Conservation (phyloP, 2,329 filamentous ascomycete species). For the Aspergillus sp. region DNA sequence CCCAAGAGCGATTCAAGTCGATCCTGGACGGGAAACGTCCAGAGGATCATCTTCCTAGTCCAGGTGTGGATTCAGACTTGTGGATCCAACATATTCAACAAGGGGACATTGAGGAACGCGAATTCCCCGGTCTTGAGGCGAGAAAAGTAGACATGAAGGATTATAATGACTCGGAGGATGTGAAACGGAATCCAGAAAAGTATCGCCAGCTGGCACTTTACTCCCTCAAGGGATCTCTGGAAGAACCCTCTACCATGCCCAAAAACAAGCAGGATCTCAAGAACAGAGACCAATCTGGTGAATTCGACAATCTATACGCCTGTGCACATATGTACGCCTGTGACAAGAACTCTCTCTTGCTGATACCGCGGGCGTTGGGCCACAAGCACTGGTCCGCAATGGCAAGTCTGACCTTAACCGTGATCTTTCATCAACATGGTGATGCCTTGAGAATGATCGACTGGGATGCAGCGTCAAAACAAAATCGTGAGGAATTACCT, state of each 20-base stretch:
- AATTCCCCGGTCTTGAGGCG: slow-evolving; percentile 42
- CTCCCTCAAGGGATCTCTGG: slow-evolving; percentile 38
- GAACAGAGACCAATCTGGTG: slow-evolving; percentile 23
- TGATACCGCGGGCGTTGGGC: slow-evolving; percentile 48
- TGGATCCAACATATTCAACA: slow-evolving; percentile 25
- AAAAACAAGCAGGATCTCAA: slow-evolving; percentile 12
- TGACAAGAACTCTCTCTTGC: slow-evolving; percentile 51
- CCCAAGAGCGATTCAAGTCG: slow-evolving; percentile 23
- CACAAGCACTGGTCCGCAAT: slow-evolving; percentile 37
- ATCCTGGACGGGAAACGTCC: slow-evolving; percentile 25
- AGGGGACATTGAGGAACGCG: slow-evolving; percentile 21
- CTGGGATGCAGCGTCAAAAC: slow-evolving; percentile 15
- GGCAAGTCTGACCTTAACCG: slow-evolving; percentile 45
- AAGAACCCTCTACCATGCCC: slow-evolving; percentile 13
- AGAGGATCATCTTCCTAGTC: slow-evolving; percentile 29
- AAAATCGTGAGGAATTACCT: slow-evolving; percentile 14
- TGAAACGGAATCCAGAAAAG: slow-evolving; percentile 22
- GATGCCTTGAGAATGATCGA: slow-evolving; percentile 39
- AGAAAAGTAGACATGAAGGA: slow-evolving; percentile 50
- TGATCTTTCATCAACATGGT: slow-evolving; percentile 43
- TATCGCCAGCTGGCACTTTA: slow-evolving; percentile 46
- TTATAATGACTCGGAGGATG: slow-evolving; percentile 37
- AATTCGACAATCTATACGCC: slow-evolving; percentile 50
- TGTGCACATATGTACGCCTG: slow-evolving; percentile 55
- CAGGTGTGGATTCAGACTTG: slow-evolving; percentile 32